phyloP scores from a whole-genome alignment of 176 grass and related monocot species.

The Eragrostis curvula region DNA sequence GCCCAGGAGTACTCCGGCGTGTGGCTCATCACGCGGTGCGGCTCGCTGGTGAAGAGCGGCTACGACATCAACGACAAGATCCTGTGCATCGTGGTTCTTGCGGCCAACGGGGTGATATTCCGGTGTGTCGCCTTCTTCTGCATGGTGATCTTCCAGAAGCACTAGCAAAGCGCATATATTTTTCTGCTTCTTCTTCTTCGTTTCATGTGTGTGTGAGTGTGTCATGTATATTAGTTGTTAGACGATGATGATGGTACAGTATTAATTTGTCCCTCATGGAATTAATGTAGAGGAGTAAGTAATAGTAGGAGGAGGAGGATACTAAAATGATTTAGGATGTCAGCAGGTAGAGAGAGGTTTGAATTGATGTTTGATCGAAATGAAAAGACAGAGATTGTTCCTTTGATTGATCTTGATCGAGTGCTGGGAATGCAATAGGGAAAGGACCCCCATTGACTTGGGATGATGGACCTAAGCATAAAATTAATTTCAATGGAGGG shows the following conservation, averaged over 20 bases:
- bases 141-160: conserved; percentile 86
- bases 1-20: conserved; percentile 81
- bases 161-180: conserved; percentile 20
- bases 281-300: too few relatives aligned
- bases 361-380: too few relatives aligned
- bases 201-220: background rate
- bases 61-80: conserved; percentile 73
- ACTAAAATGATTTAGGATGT: too few relatives aligned
- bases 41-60: conserved; percentile 54
- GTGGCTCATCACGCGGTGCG: conserved; percentile 84
- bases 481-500: background rate
- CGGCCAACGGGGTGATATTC: conserved; percentile 66
- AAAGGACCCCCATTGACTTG: too few relatives aligned
- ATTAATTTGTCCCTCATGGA: too few relatives aligned
- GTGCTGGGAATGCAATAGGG: background rate
- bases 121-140: conserved; percentile 85
- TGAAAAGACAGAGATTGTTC: too few relatives aligned
- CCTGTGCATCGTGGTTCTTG: conserved; percentile 72
- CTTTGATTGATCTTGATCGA: too few relatives aligned
- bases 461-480: background rate
- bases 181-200: background rate
- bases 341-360: too few relatives aligned
- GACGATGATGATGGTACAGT: too few relatives aligned
- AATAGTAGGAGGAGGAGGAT: too few relatives aligned
- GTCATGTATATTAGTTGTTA: too few relatives aligned